Evolutionary conservation across 2,329 filamentous ascomycete species (phyloP).

Genomic region (Pyrenophora graminea): DNA sequence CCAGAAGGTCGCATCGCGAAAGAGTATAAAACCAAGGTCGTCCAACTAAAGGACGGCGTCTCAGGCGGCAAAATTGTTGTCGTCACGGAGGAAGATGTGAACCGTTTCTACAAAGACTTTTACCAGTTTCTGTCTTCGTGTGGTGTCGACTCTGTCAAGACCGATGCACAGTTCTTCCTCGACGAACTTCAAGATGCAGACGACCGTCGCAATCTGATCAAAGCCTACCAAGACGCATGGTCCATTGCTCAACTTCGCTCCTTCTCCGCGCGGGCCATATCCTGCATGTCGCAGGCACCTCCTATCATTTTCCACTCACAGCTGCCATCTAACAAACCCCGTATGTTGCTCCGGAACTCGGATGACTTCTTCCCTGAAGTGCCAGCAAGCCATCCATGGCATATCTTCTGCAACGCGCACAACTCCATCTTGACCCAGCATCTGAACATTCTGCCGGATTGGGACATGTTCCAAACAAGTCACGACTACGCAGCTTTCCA

Average conservation of each 20-base stretch:
- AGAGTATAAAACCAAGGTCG: slow-evolving; percentile 72
- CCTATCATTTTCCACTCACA: slow-evolving; percentile 85
- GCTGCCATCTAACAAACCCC: slow-evolving; percentile 73
- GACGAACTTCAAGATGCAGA: slow-evolving; percentile 73
- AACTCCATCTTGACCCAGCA: slow-evolving; percentile 82
- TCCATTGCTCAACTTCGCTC: slow-evolving; percentile 74
- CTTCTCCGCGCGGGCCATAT: slow-evolving; percentile 78
- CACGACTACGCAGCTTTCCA: slow-evolving; percentile 80
- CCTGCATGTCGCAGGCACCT: slow-evolving; percentile 92
- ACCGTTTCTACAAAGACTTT: slow-evolving; percentile 85
- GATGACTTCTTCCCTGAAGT: slow-evolving; percentile 90
- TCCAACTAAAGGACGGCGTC: slow-evolving; percentile 60
- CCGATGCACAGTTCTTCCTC: slow-evolving; percentile 88
- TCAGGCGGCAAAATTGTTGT: slow-evolving; percentile 71
- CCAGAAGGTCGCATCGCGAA: slow-evolving; percentile 73
- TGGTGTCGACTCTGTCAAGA: slow-evolving; percentile 87
- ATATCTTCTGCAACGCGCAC: slow-evolving; percentile 92
- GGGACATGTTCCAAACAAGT: slow-evolving; percentile 74
- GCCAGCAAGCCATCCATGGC: slow-evolving; percentile 84
- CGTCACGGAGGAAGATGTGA: slow-evolving; percentile 74
- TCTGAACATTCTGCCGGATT: slow-evolving; percentile 84
- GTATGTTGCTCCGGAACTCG: slow-evolving; percentile 79
- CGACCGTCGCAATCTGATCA: slow-evolving; percentile 72
- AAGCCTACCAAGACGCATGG: slow-evolving; percentile 85
- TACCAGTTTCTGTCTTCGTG: slow-evolving; percentile 76